phyloP scores from a whole-genome alignment of 164 flowering plant genomes.

The Berberis thunbergii region DNA sequence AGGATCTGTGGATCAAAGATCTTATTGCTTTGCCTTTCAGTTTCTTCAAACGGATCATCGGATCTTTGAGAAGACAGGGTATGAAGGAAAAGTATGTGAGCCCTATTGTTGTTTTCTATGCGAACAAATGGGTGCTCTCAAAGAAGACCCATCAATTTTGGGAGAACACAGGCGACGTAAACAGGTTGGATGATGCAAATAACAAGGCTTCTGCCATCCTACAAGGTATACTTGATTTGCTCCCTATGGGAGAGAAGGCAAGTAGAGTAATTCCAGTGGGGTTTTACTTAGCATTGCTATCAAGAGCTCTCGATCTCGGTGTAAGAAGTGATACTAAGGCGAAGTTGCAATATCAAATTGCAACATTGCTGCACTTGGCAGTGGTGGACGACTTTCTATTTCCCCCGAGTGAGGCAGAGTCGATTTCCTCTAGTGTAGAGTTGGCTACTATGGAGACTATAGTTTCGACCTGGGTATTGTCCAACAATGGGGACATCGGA shows the following conservation, averaged over 20 bases:
- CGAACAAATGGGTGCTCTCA: conserved; percentile 66
- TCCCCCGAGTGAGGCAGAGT: conserved; percentile 32
- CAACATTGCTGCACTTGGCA: conserved; percentile 49
- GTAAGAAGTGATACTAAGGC: conserved; percentile 22
- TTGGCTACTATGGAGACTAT: conserved; percentile 57
- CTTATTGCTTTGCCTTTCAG: conserved; percentile 67
- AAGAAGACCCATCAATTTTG: conserved; percentile 46
- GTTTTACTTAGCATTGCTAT: conserved; percentile 69
- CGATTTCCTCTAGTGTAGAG: conserved; percentile 42
- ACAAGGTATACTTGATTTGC: conserved; percentile 57
- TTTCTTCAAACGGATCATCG: conserved; percentile 68
- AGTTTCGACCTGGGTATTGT: conserved; percentile 36
- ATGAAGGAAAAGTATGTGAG: conserved; percentile 87
- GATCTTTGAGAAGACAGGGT: conserved; percentile 83
- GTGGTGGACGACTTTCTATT: conserved; percentile 59
- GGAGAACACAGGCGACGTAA: conserved; percentile 30
- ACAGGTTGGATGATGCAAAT: conserved; percentile 12
- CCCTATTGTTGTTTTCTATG: conserved; percentile 75
- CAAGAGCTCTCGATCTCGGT: conserved; percentile 45
- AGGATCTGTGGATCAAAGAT: conserved; percentile 76
- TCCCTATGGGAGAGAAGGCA: conserved; percentile 43
- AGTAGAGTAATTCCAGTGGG: conserved; percentile 65
- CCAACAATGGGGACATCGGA: conserved; percentile 14
- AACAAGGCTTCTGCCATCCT: conserved; percentile 23
- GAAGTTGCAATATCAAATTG: conserved; percentile 54